Conservation (phyloP, 306 rosid species). For the Elaeagnus macrophylla region DNA sequence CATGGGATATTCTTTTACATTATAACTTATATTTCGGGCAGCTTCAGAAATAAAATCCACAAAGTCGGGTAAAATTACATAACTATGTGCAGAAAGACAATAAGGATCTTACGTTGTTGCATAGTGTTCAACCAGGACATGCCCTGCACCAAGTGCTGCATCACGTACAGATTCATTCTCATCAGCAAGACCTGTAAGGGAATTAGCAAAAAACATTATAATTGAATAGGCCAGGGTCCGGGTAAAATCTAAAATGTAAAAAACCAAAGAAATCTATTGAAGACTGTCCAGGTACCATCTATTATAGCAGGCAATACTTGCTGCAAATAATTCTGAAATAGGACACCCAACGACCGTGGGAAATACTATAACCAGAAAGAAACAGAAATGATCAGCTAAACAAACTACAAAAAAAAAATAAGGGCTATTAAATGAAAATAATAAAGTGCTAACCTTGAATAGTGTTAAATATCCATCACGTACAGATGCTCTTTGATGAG, state of each 20-base stretch:
- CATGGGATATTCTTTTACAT: no score
- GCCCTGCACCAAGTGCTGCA: conserved; percentile 98
- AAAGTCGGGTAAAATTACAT: background rate
- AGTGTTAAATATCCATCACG: conserved; percentile 93
- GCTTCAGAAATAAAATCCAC: background rate
- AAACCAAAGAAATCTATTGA: background rate
- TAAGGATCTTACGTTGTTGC: conserved; percentile 71
- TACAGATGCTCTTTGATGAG: conserved; percentile 86
- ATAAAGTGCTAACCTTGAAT: conserved; percentile 59
- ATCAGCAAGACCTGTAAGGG: conserved; percentile 79
- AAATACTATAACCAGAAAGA: conserved; percentile 45
- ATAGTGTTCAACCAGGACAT: conserved; percentile 90
- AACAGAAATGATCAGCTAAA: conserved; percentile 9
- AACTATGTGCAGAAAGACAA: conserved; percentile 8
- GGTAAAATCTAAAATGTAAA: background rate
- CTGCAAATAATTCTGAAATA: conserved; percentile 84
- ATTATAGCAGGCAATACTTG: conserved; percentile 89
- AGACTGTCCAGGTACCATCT: conserved; percentile 49
- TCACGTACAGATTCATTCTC: conserved; percentile 99
- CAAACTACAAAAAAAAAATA: background rate
- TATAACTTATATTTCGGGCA: background rate
- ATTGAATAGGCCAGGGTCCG: conserved; percentile 1
- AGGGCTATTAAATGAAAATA: background rate
- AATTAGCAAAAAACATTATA: background rate
- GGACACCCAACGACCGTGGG: conserved; percentile 87